Evolutionary conservation across 78 protist species (phyloP), one percentile per base, ranked within the genome.

Genomic region (Dictyostelium intermedium): DNA sequence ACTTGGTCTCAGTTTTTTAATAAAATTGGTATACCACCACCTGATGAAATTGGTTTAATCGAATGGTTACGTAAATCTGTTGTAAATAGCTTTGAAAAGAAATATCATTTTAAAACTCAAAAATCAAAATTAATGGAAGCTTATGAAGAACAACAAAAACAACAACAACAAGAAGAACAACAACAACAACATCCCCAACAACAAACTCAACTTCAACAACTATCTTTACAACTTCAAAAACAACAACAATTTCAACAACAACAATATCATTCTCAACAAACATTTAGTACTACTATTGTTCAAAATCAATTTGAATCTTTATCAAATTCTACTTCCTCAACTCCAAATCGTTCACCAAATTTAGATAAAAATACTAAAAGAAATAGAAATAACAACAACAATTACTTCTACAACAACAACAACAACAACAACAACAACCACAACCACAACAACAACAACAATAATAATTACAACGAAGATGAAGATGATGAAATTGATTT

Each of bases 41-140:
- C 92, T 0, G 25, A 77, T 20, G 82, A 53, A 50, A 32, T 23
- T 20, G 69, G 56, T 61, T 60, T 94, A 20, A 82, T 83, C 9
- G 91, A 56, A 18, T 94, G 96, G 96, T 77, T 94, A 66, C 73
- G 93, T 47, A 85, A 60, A 77, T 85, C 93, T 2, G 93, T 94
- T 60, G 6, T 10, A 5, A 83, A 86, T 20, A 87, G 93, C 6
- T 16, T 39, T 6, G 34, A 50, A 16, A 92, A 92, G n/a, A 82
- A 73, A 5, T 92, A 92, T 78, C 96, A 92, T 47, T 7, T 14
- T 14, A 27, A 32, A 66, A 9, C 37, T 43, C 63, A 16, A 41
- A 66, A 66, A 41, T 39, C 60, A n/a, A 60, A 56, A 45, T 72
- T 61, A 34, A 7, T 20, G 61, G 45, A 50, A 53, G 16, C 84